phyloP scores from a whole-genome alignment of 2,329 filamentous ascomycete genomes.

The Didymella exigua region DNA sequence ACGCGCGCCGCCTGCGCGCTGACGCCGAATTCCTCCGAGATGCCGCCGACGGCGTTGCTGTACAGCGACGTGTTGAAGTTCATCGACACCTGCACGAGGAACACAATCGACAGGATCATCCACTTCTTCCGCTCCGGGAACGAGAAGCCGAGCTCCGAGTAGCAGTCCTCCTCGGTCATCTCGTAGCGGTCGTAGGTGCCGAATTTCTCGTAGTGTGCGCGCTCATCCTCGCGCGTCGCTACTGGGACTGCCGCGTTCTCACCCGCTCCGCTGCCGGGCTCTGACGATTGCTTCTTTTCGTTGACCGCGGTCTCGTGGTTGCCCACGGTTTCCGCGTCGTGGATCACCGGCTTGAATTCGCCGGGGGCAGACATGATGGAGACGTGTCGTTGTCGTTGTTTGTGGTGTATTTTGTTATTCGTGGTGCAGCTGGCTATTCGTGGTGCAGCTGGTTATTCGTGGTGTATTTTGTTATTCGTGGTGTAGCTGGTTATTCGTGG shows the following conservation, averaged over 20 bases:
- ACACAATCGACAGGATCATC: constrained; percentile 58
- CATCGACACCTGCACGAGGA: constrained; percentile 62
- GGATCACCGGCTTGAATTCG: constrained; percentile 19
- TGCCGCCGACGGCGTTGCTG: constrained; percentile 58
- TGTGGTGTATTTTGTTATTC: too few relatives aligned
- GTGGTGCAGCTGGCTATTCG: too few relatives aligned
- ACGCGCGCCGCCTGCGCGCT: constrained; percentile 71
- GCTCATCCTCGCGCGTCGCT: constrained; percentile 30
- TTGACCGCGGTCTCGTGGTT: constrained; percentile 20
- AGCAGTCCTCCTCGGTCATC: constrained; percentile 57
- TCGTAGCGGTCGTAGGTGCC: constrained; percentile 54
- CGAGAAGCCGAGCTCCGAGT: constrained; percentile 56
- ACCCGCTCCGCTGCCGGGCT: constrained; percentile 24
- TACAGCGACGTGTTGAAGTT: constrained; percentile 65
- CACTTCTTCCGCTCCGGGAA: constrained; percentile 61
- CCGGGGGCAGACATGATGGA: constrained; percentile 10
- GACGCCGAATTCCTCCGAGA: constrained; percentile 68
- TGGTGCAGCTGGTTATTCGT: too few relatives aligned
- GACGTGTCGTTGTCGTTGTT: neutral
- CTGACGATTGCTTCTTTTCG: constrained; percentile 35
- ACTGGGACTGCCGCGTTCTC: constrained; percentile 23
- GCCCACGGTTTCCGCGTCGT: constrained; percentile 25
- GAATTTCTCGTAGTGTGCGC: constrained; percentile 39
- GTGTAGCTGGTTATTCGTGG: too few relatives aligned
- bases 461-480: too few relatives aligned